A percentile compares a stretch with the other conserved stretches of the same genome.
phyloP scores from a whole-genome alignment of 225 moss, liverwort and hornwort genomes.

The Marchantia paleacea region DNA sequence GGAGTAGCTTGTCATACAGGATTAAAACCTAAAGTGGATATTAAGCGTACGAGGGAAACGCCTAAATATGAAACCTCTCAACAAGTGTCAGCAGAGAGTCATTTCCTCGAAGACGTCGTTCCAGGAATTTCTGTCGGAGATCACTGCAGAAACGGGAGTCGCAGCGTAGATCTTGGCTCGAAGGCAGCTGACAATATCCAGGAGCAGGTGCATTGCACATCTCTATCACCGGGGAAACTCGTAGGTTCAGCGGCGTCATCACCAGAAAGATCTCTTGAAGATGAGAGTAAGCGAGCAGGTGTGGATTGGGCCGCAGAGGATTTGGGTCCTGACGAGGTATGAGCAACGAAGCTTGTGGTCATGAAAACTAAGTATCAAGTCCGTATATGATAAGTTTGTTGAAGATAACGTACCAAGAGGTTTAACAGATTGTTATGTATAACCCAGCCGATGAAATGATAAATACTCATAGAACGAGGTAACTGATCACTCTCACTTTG shows the following conservation, averaged over 20 bases:
- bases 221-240: slow-evolving; percentile 54
- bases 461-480: no score
- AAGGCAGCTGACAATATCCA: slow-evolving; percentile 52
- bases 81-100: slow-evolving; percentile 16
- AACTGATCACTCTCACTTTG: no score
- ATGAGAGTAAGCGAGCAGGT: slow-evolving; percentile 23
- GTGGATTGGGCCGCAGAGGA: slow-evolving; percentile 69
- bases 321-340: slow-evolving; percentile 92
- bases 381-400: not conserved
- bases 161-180: slow-evolving; percentile 60
- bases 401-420: not conserved
- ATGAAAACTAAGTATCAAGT: not conserved
- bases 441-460: not conserved
- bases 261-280: slow-evolving; percentile 26
- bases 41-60: slow-evolving; percentile 27
- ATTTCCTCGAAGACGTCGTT: slow-evolving; percentile 24
- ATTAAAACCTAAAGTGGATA: not conserved
- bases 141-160: slow-evolving; percentile 39
- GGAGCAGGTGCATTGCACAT: slow-evolving; percentile 65
- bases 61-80: slow-evolving; percentile 18
- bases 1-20: not conserved
- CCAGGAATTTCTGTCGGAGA: slow-evolving; percentile 14
- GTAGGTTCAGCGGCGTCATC: slow-evolving; percentile 34
- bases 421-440: not conserved
- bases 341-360: slow-evolving; percentile 18